phyloP scores from a whole-genome alignment of 176 grass and related monocot genomes.

The Tillandsia fasciculata region DNA sequence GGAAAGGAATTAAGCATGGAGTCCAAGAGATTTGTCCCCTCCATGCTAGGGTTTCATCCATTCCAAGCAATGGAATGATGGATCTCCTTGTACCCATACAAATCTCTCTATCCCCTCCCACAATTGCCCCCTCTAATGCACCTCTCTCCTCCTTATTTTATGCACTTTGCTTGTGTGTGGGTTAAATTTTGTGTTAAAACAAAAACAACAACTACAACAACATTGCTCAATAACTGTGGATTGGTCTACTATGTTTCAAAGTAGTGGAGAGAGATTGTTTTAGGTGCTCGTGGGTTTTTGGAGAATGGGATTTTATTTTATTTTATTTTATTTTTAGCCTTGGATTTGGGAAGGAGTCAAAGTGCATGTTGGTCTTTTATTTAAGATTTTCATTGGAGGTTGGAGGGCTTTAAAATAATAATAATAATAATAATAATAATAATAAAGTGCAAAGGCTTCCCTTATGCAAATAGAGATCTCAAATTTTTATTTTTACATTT shows the following conservation, averaged over 20 bases:
- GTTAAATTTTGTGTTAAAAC: no score
- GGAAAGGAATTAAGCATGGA: conserved; percentile 34
- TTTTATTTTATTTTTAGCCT: no score
- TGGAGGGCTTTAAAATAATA: no score
- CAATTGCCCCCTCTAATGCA: no score
- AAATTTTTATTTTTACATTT: background rate
- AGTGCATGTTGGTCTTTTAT: conserved; percentile 29
- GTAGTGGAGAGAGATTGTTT: background rate
- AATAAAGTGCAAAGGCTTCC: background rate
- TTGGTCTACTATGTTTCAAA: conserved; percentile 12
- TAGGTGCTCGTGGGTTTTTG: conserved; percentile 31
- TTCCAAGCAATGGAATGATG: conserved; percentile 48
- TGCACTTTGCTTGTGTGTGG: no score
- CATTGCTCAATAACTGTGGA: conserved; percentile 20
- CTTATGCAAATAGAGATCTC: background rate
- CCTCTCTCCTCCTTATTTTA: no score
- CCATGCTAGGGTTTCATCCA: conserved; percentile 31
- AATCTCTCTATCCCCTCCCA: conserved; percentile 22
- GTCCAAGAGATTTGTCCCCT: conserved; percentile 52
- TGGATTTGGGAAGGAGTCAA: conserved; percentile 16
- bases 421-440: no score
- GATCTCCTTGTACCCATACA: conserved; percentile 75
- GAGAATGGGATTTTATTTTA: background rate
- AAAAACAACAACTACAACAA: background rate
- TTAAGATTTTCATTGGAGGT: conserved; percentile 19